phyloP scores from a whole-genome alignment of 2,329 filamentous ascomycete species.

The Fusarium temperatum region DNA sequence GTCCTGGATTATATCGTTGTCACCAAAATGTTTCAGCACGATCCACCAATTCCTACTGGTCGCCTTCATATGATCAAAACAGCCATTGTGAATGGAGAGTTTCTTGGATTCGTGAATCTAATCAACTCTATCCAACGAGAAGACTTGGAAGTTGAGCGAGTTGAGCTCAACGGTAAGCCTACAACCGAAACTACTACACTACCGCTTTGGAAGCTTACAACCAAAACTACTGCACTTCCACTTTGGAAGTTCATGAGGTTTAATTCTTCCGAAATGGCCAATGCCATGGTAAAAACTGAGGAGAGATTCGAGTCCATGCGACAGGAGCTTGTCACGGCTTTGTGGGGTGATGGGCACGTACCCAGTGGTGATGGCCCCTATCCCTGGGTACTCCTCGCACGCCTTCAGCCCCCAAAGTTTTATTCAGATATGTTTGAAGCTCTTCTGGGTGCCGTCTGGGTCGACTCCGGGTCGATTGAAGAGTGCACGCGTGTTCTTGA shows the following conservation, averaged over 20 bases:
- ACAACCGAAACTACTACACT: slow-evolving; percentile 37
- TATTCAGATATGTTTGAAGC: slow-evolving; percentile 86
- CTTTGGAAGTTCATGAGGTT: slow-evolving; percentile 79
- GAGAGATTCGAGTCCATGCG: slow-evolving; percentile 60
- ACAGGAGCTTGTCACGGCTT: slow-evolving; percentile 55
- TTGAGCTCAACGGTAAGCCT: slow-evolving; percentile 26
- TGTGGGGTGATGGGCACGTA: slow-evolving; percentile 14
- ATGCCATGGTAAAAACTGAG: slow-evolving; percentile 55
- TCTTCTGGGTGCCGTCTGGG: slow-evolving; percentile 81
- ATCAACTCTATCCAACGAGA: slow-evolving; percentile 43
- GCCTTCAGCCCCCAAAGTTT: slow-evolving; percentile 76
- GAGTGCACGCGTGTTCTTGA: slow-evolving; percentile 69
- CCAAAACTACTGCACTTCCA: slow-evolving; percentile 46
- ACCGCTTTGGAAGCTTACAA: slow-evolving; percentile 73
- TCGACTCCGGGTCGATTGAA: slow-evolving; percentile 75
- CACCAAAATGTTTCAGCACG: slow-evolving; percentile 61
- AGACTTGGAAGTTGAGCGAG: slow-evolving; percentile 29
- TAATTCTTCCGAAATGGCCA: slow-evolving; percentile 56
- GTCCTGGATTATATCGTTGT: slow-evolving; percentile 83
- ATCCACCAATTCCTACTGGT: slow-evolving; percentile 55
- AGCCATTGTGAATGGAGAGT: slow-evolving; percentile 80
- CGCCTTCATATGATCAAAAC: slow-evolving; percentile 82
- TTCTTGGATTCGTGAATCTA: slow-evolving; percentile 81
- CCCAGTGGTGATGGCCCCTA: slow-evolving; percentile 55
- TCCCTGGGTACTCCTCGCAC: slow-evolving; percentile 79